These are phyloP conservation scores for Kondoa subrosea DNA, from an alignment of 768 basidiomycete species.

Conservation along the genomic window DNA sequence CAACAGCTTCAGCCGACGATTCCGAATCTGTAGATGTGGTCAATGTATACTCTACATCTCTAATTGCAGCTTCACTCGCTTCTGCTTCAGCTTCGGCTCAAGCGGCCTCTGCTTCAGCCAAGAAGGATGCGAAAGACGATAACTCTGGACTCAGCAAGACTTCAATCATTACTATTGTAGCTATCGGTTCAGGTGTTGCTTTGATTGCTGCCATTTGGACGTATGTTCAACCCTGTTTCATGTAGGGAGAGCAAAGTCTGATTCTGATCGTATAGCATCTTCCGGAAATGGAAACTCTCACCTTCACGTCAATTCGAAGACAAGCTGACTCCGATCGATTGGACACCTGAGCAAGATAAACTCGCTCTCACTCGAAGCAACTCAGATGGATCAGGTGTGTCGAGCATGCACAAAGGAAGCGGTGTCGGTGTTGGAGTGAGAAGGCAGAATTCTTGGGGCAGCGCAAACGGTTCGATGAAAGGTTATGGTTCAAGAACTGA, in stretches of 20 bases:
- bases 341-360: not conserved
- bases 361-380: not conserved
- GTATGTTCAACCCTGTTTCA: not conserved
- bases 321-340: slow-evolving; percentile 4
- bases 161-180: slow-evolving; percentile 13
- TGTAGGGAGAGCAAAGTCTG: too few relatives aligned
- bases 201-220: slow-evolving; percentile 16
- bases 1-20: not conserved
- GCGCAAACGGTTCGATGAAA: not conserved
- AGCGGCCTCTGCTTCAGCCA: not conserved
- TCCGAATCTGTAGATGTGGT: not conserved
- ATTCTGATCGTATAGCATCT: not conserved
- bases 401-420: not conserved
- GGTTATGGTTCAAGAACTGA: not conserved
- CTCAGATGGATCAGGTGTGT: not conserved
- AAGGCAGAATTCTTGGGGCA: not conserved
- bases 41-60: not conserved
- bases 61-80: not conserved
- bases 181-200: slow-evolving; percentile 18
- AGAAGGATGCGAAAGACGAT: not conserved
- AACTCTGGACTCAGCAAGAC: not conserved
- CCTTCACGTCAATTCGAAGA: slow-evolving; percentile 5
- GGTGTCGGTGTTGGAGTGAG: not conserved
- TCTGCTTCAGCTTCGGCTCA: not conserved
- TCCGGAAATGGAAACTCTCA: slow-evolving; percentile 9